phyloP scores from a whole-genome alignment of 2,329 filamentous ascomycete genomes.

The Colletotrichum tanaceti region DNA sequence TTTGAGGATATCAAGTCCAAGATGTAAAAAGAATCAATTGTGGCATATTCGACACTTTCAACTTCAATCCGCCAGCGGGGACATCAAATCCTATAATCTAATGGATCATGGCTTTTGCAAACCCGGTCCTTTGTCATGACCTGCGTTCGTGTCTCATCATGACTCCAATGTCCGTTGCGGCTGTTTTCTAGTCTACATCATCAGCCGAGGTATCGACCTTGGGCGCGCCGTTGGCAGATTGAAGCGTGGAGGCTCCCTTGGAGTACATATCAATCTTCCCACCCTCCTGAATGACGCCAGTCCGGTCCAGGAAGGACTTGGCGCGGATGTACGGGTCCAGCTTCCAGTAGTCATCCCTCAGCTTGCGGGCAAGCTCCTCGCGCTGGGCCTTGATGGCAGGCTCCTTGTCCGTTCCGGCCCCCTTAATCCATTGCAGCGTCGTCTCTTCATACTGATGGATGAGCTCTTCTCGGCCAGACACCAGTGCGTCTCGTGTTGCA shows the following conservation, averaged over 20 bases:
- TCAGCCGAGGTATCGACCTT: conserved; percentile 53
- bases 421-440: conserved; percentile 80
- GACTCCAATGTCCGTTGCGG: not conserved
- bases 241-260: conserved; percentile 42
- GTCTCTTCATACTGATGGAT: conserved; percentile 78
- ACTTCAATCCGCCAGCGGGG: conserved; percentile 3
- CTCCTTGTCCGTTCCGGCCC: conserved; percentile 59
- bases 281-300: conserved; percentile 74
- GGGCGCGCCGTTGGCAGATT: conserved; percentile 42
- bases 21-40: conserved; percentile 67
- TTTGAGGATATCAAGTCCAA: conserved; percentile 88
- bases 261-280: conserved; percentile 80
- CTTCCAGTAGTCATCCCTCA: conserved; percentile 86
- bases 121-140: not conserved
- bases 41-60: conserved; percentile 9
- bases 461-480: conserved; percentile 72
- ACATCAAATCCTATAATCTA: conserved; percentile 38
- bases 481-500: conserved; percentile 70
- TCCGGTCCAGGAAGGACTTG: conserved; percentile 85
- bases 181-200: conserved; percentile 59
- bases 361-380: conserved; percentile 68
- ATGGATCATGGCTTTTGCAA: conserved; percentile 4
- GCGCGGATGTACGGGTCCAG: conserved; percentile 89
- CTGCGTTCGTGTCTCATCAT: not conserved
- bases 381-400: conserved; percentile 67